Percentiles rank a stretch among this genome's conserved stretches.
These are phyloP conservation scores for Monosporozyma yasuniensis DNA, from an alignment of 805 yeast species.

Conservation along the genomic window DNA sequence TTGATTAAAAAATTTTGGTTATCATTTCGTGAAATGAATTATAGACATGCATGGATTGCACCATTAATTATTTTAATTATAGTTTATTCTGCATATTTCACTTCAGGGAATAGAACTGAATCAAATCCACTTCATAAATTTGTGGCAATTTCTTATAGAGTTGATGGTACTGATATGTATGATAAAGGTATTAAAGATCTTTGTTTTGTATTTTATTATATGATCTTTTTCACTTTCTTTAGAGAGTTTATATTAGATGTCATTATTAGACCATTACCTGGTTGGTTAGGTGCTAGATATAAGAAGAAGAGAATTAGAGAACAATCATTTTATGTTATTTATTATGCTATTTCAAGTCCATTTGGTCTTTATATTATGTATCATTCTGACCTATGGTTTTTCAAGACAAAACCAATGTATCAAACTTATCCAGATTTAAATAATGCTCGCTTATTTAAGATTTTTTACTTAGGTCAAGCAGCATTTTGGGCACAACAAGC, in stretches of 20 bases:
- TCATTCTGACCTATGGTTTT: slow-evolving; percentile 77
- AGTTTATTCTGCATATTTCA: slow-evolving; percentile 38
- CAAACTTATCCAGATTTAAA: slow-evolving; percentile 72
- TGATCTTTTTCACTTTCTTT: slow-evolving; percentile 79
- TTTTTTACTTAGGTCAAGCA: slow-evolving; percentile 85
- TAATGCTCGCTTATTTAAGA: slow-evolving; percentile 61
- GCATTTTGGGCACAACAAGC: slow-evolving; percentile 98
- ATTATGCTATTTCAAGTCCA: slow-evolving; percentile 78
- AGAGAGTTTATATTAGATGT: slow-evolving; percentile 89
- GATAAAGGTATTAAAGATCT: slow-evolving; percentile 86
- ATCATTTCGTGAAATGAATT: slow-evolving; percentile 37
- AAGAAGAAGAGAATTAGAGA: slow-evolving; percentile 82
- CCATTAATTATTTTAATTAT: slow-evolving; percentile 45
- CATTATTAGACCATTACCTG: slow-evolving; percentile 66
- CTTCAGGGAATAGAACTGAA: slow-evolving; percentile 50
- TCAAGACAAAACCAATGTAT: slow-evolving; percentile 77
- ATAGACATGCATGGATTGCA: slow-evolving; percentile 59
- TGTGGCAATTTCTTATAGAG: slow-evolving; percentile 55
- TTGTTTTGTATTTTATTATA: slow-evolving; percentile 69
- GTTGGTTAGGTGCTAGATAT: slow-evolving; percentile 36
- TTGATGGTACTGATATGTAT: slow-evolving; percentile 53
- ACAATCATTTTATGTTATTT: slow-evolving; percentile 77
- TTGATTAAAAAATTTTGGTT: slow-evolving; percentile 47
- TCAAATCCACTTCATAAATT: slow-evolving; percentile 57
- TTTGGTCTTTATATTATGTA: slow-evolving; percentile 85